Conservation (phyloP, 768 basidiomycete genomes). For the Boletus fagicola region DNA sequence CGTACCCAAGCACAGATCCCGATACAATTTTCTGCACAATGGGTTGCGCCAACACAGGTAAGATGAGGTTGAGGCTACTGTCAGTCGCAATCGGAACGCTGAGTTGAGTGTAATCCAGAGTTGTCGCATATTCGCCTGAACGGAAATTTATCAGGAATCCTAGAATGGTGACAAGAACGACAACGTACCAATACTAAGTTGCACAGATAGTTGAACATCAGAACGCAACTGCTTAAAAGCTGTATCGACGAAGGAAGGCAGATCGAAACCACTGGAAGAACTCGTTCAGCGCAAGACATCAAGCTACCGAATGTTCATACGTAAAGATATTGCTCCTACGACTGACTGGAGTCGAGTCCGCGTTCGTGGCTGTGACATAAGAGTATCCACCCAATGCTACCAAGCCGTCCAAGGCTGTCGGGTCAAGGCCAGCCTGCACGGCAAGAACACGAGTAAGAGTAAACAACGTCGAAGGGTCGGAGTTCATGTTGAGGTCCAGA, state of each 20-base stretch:
- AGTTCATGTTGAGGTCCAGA: conserved; percentile 62
- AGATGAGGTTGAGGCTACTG: conserved; percentile 55
- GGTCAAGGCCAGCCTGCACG: conserved; percentile 58
- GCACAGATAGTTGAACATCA: conserved; percentile 55
- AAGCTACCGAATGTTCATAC: conserved; percentile 31
- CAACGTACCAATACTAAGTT: conserved; percentile 53
- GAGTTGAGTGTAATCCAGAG: conserved; percentile 57
- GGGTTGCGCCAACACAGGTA: conserved; percentile 68
- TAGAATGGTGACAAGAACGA: background rate
- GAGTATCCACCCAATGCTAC: conserved; percentile 65
- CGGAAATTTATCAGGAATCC: conserved; percentile 5
- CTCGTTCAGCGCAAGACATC: background rate
- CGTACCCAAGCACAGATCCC: conserved; percentile 53
- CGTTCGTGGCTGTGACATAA: conserved; percentile 41
- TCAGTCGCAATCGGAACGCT: conserved; percentile 60
- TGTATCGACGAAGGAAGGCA: conserved; percentile 58
- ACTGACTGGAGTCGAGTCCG: conserved; percentile 33
- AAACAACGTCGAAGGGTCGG: conserved; percentile 66
- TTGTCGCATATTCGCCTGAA: conserved; percentile 61
- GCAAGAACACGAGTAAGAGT: conserved; percentile 68
- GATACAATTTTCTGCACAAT: conserved; percentile 73
- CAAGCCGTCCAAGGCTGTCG: conserved; percentile 62
- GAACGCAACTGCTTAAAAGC: conserved; percentile 66
- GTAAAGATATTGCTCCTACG: conserved; percentile 52
- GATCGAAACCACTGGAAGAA: conserved; percentile 51